These are phyloP conservation scores for Lentinula lateritia DNA, from an alignment of 768 basidiomycete species.

Conservation along the genomic window DNA sequence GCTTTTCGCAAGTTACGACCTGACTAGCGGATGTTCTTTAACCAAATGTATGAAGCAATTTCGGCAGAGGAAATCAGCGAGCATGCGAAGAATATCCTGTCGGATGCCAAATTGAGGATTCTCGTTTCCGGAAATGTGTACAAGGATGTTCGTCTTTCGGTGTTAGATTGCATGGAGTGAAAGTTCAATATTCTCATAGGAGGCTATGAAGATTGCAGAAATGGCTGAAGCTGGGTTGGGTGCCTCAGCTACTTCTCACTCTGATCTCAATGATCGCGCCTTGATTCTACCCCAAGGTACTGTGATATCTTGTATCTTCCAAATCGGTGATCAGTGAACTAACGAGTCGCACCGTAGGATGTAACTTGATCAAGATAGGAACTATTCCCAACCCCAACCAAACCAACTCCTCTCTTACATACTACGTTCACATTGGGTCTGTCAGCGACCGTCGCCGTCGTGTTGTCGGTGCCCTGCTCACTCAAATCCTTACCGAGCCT, in stretches of 20 bases:
- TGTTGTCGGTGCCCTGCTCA: conserved; percentile 64
- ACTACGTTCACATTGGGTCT: conserved; percentile 78
- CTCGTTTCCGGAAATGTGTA: conserved; percentile 82
- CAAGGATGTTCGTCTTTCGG: conserved; percentile 56
- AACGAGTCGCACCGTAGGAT: conserved; percentile 37
- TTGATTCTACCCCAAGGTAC: conserved; percentile 69
- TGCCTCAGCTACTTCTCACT: conserved; percentile 45
- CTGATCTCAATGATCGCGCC: conserved; percentile 48
- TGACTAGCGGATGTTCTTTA: background rate
- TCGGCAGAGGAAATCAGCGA: conserved; percentile 63
- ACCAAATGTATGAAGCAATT: conserved; percentile 44
- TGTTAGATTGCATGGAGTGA: background rate
- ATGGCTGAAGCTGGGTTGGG: conserved; percentile 63
- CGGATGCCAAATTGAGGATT: conserved; percentile 61
- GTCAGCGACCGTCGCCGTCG: conserved; percentile 58
- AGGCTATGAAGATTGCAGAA: conserved; percentile 69
- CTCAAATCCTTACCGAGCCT: conserved; percentile 86
- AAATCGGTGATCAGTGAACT: background rate
- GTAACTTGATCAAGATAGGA: conserved; percentile 60
- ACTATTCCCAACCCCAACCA: conserved; percentile 80
- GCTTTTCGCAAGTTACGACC: conserved; percentile 20
- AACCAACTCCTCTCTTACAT: conserved; percentile 81
- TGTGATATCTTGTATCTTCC: background rate
- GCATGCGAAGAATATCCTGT: conserved; percentile 56
- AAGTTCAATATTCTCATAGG: conserved; percentile 36